A percentile compares a stretch with the other conserved stretches of the same genome.
Evolutionary conservation across 305 asterid genomes (phyloP).

Genomic region (Fraxinus latifolia): DNA sequence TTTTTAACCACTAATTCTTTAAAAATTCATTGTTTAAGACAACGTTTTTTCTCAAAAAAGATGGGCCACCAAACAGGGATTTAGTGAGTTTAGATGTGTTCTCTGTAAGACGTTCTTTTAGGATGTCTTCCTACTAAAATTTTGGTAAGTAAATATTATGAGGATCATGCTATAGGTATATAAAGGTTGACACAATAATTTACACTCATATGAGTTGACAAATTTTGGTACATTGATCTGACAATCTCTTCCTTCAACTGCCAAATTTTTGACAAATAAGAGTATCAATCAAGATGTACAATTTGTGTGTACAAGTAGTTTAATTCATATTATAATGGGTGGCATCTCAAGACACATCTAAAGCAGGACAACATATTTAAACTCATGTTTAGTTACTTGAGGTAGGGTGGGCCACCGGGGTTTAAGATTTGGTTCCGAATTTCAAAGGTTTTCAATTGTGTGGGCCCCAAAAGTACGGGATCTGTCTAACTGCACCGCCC

Average conservation of each 20-base stretch:
- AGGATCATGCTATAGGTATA: too few relatives aligned
- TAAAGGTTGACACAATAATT: too few relatives aligned
- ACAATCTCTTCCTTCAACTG: background rate
- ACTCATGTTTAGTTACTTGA: background rate
- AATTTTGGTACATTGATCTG: background rate
- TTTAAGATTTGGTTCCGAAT: background rate
- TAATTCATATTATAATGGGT: background rate
- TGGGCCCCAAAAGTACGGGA: background rate
- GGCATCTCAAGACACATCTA: background rate
- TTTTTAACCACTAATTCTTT: too few relatives aligned
- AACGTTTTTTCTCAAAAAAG: background rate
- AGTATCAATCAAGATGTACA: background rate
- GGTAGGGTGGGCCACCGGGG: background rate
- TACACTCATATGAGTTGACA: too few relatives aligned
- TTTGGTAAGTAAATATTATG: too few relatives aligned
- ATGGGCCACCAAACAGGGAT: too few relatives aligned
- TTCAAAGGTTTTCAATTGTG: background rate
- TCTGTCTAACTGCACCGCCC: background rate
- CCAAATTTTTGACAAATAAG: background rate
- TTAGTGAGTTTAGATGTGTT: background rate
- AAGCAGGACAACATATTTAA: too few relatives aligned
- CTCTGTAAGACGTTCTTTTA: background rate
- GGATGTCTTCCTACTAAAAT: background rate
- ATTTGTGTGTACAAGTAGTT: too few relatives aligned
- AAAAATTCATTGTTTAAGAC: background rate